Percentiles rank a stretch among this genome's conserved stretches.
Evolutionary conservation across 2,329 filamentous ascomycete species (phyloP).

Genomic region (Didymella lethalis): DNA sequence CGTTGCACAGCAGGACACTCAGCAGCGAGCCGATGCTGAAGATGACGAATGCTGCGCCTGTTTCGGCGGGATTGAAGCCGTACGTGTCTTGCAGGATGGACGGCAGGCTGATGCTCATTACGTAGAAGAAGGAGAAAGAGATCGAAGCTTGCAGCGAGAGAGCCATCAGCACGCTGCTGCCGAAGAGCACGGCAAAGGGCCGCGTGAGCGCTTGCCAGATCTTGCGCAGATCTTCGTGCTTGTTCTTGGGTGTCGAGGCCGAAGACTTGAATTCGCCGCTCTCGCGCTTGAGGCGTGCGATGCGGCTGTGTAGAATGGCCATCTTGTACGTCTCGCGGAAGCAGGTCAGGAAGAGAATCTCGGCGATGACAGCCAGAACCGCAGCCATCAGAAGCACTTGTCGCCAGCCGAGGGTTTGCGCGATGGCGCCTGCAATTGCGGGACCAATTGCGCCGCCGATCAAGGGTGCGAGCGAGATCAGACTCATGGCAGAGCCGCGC

Average conservation of each 20-base stretch:
- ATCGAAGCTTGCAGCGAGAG: constrained; percentile 56
- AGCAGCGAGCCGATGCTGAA: constrained; percentile 63
- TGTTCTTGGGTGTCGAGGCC: constrained; percentile 19
- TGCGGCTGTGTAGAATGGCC: constrained; percentile 56
- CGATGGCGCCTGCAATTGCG: constrained; percentile 63
- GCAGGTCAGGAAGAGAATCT: constrained; percentile 60
- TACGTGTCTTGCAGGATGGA: constrained; percentile 54
- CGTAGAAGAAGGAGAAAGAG: constrained; percentile 56
- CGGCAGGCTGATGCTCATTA: constrained; percentile 57
- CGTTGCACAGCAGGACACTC: constrained; percentile 61
- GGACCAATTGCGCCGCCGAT: constrained; percentile 66
- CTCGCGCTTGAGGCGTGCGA: constrained; percentile 32
- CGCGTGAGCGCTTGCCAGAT: constrained; percentile 52
- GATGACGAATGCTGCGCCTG: constrained; percentile 62
- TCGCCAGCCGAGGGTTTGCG: constrained; percentile 65
- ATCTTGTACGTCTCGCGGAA: constrained; percentile 70
- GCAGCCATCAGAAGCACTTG: constrained; percentile 61
- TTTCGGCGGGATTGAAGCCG: constrained; percentile 57
- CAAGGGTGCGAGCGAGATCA: constrained; percentile 65
- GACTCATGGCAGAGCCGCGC: constrained; percentile 65
- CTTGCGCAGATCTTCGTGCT: constrained; percentile 33
- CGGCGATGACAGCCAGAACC: constrained; percentile 58
- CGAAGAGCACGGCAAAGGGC: constrained; percentile 54
- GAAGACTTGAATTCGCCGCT: constrained; percentile 21
- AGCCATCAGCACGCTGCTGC: constrained; percentile 64